Percentiles rank a stretch among this genome's conserved stretches.
Conservation (phyloP, 2,329 filamentous ascomycete species). For the Pezicula rhizophila region DNA sequence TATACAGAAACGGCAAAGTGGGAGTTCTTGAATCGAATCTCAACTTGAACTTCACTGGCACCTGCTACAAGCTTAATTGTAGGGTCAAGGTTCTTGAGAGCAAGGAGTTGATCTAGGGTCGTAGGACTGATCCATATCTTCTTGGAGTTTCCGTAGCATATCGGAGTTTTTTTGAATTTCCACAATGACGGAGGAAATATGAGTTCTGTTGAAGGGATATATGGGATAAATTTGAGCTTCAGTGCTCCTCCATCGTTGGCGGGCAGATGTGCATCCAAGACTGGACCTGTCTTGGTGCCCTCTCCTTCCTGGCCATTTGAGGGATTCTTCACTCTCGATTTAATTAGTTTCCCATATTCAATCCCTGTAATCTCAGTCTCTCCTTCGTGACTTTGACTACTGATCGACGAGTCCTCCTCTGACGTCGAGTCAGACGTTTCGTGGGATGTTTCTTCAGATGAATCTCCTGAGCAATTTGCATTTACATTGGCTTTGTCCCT, state of each 20-base stretch:
- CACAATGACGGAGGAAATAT: constrained; percentile 84
- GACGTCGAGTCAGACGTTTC: constrained; percentile 3
- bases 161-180: constrained; percentile 69
- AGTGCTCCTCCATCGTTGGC: constrained; percentile 6
- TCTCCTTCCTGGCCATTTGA: constrained; percentile 2
- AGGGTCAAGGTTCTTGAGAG: constrained; percentile 80
- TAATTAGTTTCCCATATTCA: constrained; percentile 17
- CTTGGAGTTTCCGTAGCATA: constrained; percentile 88
- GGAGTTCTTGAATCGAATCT: constrained; percentile 93
- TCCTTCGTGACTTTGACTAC: constrained; percentile 3
- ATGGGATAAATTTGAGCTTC: constrained; percentile 63
- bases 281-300: constrained; percentile 10
- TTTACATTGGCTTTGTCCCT: constrained; percentile 53
- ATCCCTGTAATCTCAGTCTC: constrained; percentile 10
- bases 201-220: constrained; percentile 82
- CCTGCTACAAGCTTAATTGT: constrained; percentile 88
- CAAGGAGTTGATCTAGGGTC: constrained; percentile 75
- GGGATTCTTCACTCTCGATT: constrained; percentile 9
- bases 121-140: constrained; percentile 89
- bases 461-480: constrained; percentile 66
- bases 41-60: constrained; percentile 93
- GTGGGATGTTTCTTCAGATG: background rate
- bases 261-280: constrained; percentile 9
- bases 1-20: constrained; percentile 84
- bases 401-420: constrained; percentile 10